Evolutionary conservation across 2,329 filamentous ascomycete species (phyloP).

Genomic region (Ascochyta koolunga): DNA sequence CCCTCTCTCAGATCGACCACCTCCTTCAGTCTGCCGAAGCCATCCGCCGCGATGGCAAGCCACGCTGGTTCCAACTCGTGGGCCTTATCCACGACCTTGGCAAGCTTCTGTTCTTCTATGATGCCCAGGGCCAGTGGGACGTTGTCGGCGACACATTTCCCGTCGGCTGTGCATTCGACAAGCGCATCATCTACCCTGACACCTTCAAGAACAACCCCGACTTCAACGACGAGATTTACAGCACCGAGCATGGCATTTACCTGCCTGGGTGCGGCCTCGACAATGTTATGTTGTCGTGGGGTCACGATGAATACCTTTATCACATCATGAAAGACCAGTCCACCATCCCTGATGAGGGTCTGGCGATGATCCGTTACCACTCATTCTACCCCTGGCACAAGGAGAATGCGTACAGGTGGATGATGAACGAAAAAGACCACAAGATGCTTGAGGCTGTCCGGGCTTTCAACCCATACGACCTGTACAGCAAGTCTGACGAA

Average conservation of each 20-base stretch:
- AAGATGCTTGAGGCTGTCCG: constrained; percentile 80
- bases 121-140: constrained; percentile 88
- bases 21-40: constrained; percentile 88
- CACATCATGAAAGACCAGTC: constrained; percentile 84
- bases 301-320: constrained; percentile 88
- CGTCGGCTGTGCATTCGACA: constrained; percentile 76
- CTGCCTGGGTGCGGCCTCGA: constrained; percentile 78
- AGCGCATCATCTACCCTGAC: constrained; percentile 78
- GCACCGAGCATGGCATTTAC: constrained; percentile 81
- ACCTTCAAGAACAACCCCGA: constrained; percentile 82
- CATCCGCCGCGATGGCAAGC: constrained; percentile 83
- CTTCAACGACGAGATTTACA: constrained; percentile 71
- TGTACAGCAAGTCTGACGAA: constrained; percentile 90
- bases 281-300: constrained; percentile 89
- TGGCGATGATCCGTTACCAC: constrained; percentile 94
- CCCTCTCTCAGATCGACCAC: constrained; percentile 86
- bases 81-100: constrained; percentile 81
- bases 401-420: constrained; percentile 76
- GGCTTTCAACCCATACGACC: constrained; percentile 89
- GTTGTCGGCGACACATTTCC: constrained; percentile 88
- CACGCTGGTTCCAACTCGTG: constrained; percentile 80
- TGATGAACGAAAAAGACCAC: constrained; percentile 84
- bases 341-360: constrained; percentile 76
- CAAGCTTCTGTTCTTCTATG: constrained; percentile 81
- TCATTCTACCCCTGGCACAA: constrained; percentile 93